phyloP scores from a whole-genome alignment of 805 yeast species.

The Starmera pachycereana region DNA sequence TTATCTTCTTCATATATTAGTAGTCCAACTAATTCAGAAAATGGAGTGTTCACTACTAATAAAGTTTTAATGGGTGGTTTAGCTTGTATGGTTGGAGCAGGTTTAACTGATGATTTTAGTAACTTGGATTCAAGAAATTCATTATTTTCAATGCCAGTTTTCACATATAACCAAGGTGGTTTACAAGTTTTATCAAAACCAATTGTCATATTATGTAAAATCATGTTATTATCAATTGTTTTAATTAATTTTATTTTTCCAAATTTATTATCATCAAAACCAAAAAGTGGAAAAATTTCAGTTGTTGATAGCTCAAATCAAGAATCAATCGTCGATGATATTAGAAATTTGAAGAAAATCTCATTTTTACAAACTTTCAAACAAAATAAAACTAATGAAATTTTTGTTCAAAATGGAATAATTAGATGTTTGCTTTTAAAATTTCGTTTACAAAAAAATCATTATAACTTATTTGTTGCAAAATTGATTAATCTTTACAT shows the following conservation, averaged over 20 bases:
- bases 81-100: slow-evolving; percentile 54
- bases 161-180: slow-evolving; percentile 22
- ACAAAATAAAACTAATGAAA: slow-evolving; percentile 10
- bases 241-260: slow-evolving; percentile 18
- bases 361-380: slow-evolving; percentile 11
- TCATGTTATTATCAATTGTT: slow-evolving; percentile 18
- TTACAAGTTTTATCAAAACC: slow-evolving; percentile 18
- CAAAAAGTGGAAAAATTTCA: slow-evolving; percentile 3
- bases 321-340: slow-evolving; percentile 8
- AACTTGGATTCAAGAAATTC: slow-evolving; percentile 31
- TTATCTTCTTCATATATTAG: slow-evolving; percentile 5
- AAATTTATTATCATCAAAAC: slow-evolving; percentile 3
- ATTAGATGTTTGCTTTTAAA: slow-evolving; percentile 17
- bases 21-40: slow-evolving; percentile 8
- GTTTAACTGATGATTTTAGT: slow-evolving; percentile 41
- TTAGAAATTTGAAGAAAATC: slow-evolving; percentile 10
- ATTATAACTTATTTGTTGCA: background rate
- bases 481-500: slow-evolving; percentile 13
- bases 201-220: slow-evolving; percentile 17
- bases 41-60: slow-evolving; percentile 18
- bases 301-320: background rate
- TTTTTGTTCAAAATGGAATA: slow-evolving; percentile 16
- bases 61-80: slow-evolving; percentile 53
- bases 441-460: background rate
- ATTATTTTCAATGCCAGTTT: slow-evolving; percentile 37